Percentiles rank a stretch among this genome's conserved stretches.
These are phyloP conservation scores for Passiflora organensis DNA, from an alignment of 345 rosid species.

Conservation along the genomic window DNA sequence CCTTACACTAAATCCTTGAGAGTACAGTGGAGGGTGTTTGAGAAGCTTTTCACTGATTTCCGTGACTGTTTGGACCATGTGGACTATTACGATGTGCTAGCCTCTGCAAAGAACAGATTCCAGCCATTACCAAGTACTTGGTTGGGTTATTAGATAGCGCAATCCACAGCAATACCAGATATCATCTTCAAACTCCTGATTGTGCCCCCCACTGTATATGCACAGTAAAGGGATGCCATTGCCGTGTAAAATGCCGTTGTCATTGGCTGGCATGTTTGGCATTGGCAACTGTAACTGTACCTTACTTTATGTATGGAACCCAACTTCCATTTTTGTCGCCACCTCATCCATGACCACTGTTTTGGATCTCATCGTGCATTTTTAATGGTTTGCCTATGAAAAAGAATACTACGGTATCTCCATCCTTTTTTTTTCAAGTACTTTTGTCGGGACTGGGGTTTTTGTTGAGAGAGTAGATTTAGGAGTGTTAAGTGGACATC, in stretches of 20 bases:
- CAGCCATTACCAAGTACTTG: slow-evolving; percentile 69
- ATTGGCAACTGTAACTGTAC: no score
- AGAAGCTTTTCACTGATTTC: slow-evolving; percentile 79
- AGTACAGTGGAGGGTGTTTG: slow-evolving; percentile 75
- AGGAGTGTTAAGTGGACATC: no score
- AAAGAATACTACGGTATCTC: no score
- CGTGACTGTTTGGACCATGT: slow-evolving; percentile 59
- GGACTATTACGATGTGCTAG: slow-evolving; percentile 62
- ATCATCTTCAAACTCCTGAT: neutral
- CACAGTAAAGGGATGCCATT: neutral
- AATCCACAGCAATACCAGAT: neutral
- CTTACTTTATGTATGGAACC: no score
- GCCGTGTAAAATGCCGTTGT: neutral
- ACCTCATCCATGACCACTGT: no score
- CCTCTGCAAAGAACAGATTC: slow-evolving; percentile 71
- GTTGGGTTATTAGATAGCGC: slow-evolving; percentile 51
- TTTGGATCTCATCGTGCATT: no score
- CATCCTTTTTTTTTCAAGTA: no score
- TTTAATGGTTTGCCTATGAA: no score
- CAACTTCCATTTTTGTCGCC: no score
- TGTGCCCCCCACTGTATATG: slow-evolving; percentile 4
- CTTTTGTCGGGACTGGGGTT: no score
- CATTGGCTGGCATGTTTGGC: no score
- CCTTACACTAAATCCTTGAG: slow-evolving; percentile 66
- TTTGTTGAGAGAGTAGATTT: no score